A percentile compares a stretch with the other conserved stretches of the same genome.
These are phyloP conservation scores for Marvania coccoides DNA, from an alignment of 139 green algal species.

Conservation along the genomic window DNA sequence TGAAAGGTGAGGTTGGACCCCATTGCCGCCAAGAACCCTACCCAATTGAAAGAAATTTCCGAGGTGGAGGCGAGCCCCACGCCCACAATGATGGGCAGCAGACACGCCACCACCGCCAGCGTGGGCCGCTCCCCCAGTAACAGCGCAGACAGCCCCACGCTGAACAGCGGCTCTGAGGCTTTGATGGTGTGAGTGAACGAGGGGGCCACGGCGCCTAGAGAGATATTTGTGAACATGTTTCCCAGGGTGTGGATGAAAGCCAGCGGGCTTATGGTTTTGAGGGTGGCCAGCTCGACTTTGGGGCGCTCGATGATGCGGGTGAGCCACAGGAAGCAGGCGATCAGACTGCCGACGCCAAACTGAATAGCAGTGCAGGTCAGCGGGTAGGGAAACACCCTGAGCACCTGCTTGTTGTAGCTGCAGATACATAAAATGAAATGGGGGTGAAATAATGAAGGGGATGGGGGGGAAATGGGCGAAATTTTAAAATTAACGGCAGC, in stretches of 20 bases:
- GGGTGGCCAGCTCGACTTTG: neutral
- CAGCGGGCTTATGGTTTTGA: constrained; percentile 79
- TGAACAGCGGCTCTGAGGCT: constrained; percentile 95
- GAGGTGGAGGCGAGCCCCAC: constrained; percentile 79
- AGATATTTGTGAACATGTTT: constrained; percentile 97
- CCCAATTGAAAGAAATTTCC: constrained; percentile 65
- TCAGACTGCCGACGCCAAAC: constrained; percentile 70
- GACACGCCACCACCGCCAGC: constrained; percentile 56
- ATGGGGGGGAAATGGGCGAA: neutral
- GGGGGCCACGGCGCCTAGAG: constrained; percentile 89
- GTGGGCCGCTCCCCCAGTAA: constrained; percentile 78
- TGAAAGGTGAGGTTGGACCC: constrained; percentile 95
- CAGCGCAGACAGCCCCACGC: constrained; percentile 71
- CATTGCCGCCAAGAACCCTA: constrained; percentile 82
- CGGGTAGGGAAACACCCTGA: constrained; percentile 84
- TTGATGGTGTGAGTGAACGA: constrained; percentile 99
- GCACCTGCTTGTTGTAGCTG: constrained; percentile 85
- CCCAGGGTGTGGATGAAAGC: constrained; percentile 92
- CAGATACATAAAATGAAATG: too few relatives aligned
- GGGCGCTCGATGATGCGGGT: constrained; percentile 48
- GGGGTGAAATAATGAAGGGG: neutral
- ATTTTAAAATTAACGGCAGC: neutral
- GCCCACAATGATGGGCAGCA: constrained; percentile 88
- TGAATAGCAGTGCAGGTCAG: constrained; percentile 81
- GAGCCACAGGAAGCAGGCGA: constrained; percentile 65